Evolutionary conservation across 1,284 basidiomycete species (phyloP), one percentile per base, ranked within the genome.

Genomic region (Mycena sp.): DNA sequence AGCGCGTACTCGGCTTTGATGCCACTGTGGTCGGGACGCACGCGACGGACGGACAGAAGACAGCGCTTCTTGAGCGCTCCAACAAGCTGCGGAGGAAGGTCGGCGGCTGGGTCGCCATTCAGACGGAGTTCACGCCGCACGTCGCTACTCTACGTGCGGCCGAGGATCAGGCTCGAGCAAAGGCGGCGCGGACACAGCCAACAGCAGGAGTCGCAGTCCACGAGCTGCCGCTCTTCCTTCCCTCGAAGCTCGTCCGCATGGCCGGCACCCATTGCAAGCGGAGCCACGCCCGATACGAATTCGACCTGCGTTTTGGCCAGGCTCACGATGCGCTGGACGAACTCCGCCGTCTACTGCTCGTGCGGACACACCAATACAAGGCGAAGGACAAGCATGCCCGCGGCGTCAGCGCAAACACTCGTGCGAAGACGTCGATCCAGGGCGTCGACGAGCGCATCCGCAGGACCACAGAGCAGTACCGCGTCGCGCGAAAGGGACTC

Each of bases 81-180:
- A 60, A 51, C 43, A 52, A 60, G 16, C 58, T 60, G 10, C 29
- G 19, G 40, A 3, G 58, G 38, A 60, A 60, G 32, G 44, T 59
- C 19, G n/a, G n/a, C 1, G 45, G 37, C 6, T 59, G 46, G 48
- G 17, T 43, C 23, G 37, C 28, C 11, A 38, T 48, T 19, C 57
- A 54, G 41, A 21, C 25, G 2, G n/a, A 23, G 16, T 53, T 60
- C 48, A 4, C 16, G 26, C 58, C 58, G 1, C 3, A 2, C 3
- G 23, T 60, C 2, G 29, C 29, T 1, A 19, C 17, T 11, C 21
- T 44, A 6, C 58, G 58, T 6, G 30, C 38, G 11, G 23, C n/a
- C 12, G 50, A 53, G 5, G 58, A 60, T 26, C 25, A 19, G 10
- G 58, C 48, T 16, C 40, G 32, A 2, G 32, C 32, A 4, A 11